Percentiles rank a stretch among this genome's conserved stretches.
Conservation (phyloP, 331 rosid species). For the Stylosanthes scabra region DNA sequence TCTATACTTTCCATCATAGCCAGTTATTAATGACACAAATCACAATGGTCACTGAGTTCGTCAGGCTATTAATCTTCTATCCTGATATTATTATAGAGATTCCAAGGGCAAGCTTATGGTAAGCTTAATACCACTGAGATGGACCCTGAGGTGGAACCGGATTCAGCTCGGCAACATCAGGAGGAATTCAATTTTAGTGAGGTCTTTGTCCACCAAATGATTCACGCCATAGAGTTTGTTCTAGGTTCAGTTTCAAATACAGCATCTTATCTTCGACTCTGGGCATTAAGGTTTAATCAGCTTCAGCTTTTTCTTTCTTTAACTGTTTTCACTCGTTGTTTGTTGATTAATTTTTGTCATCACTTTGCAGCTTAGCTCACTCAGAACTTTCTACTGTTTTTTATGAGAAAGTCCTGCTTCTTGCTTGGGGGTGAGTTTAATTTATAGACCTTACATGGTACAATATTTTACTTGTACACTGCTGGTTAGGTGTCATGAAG, state of each 20-base stretch:
- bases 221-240: conserved; percentile 92
- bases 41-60: conserved; percentile 4
- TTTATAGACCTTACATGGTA: conserved; percentile 6
- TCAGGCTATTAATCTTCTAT: conserved; percentile 23
- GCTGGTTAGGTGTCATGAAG: conserved; percentile 22
- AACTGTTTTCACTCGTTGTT: conserved; percentile 10
- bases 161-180: conserved; percentile 67
- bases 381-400: conserved; percentile 93
- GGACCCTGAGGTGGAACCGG: conserved; percentile 81
- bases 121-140: conserved; percentile 75
- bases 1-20: conserved; percentile 18
- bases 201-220: conserved; percentile 97
- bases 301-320: conserved; percentile 15
- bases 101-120: conserved; percentile 84
- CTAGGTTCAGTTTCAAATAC: conserved; percentile 96
- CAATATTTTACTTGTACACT: neutral
- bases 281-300: conserved; percentile 86
- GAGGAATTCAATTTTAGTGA: conserved; percentile 92
- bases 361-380: conserved; percentile 87
- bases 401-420: conserved; percentile 95
- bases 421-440: conserved; percentile 90
- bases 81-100: conserved; percentile 61
- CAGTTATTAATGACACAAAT: conserved; percentile 21
- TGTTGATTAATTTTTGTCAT: conserved; percentile 36
- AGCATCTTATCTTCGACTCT: conserved; percentile 93